phyloP scores from a whole-genome alignment of 108 stramenopile species.

The Nannochloropsis gaditana region DNA sequence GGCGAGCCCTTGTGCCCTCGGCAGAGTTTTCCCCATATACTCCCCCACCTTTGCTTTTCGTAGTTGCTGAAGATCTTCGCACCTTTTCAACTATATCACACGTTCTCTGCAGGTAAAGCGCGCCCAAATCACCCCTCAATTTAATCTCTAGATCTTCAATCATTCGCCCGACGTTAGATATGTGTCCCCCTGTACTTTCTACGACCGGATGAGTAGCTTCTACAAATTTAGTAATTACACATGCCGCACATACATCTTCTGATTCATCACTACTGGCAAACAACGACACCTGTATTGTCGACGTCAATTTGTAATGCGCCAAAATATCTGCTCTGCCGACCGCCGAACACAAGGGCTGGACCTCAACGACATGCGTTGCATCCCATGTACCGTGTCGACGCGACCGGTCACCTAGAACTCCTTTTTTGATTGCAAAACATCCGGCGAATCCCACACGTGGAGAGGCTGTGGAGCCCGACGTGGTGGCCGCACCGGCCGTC shows the following conservation, averaged over 20 bases:
- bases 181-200: conserved; percentile 55
- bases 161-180: conserved; percentile 79
- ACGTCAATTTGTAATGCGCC: conserved; percentile 68
- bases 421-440: conserved; percentile 80
- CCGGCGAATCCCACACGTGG: conserved; percentile 59
- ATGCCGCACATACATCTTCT: conserved; percentile 25
- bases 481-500: too few relatives aligned
- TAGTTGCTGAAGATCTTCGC: conserved; percentile 39
- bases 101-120: conserved; percentile 77
- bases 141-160: conserved; percentile 86
- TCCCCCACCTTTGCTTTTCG: not conserved
- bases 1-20: too few relatives aligned
- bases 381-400: conserved; percentile 66
- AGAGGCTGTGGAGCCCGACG: too few relatives aligned
- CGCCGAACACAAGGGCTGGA: conserved; percentile 24
- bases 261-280: not conserved
- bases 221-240: conserved; percentile 27
- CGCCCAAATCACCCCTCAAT: conserved; percentile 34
- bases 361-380: conserved; percentile 78
- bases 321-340: conserved; percentile 36
- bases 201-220: conserved; percentile 29
- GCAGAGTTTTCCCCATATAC: not conserved
- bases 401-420: conserved; percentile 47
- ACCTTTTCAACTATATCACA: conserved; percentile 68
- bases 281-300: conserved; percentile 60